phyloP scores from a whole-genome alignment of 2,329 filamentous ascomycete species.

The Venturia asperata region DNA sequence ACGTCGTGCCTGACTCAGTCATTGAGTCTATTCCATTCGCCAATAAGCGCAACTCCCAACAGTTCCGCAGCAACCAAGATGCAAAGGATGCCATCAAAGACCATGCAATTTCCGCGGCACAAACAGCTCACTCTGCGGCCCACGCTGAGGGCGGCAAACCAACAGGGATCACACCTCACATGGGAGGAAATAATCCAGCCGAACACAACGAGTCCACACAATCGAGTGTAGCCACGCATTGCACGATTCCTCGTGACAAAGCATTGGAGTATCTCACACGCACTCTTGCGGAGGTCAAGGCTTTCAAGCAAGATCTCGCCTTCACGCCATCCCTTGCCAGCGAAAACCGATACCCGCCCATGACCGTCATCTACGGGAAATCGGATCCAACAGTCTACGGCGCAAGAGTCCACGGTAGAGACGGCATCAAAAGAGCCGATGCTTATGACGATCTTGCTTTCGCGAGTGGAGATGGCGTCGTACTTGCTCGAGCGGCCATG shows the following conservation, averaged over 20 bases:
- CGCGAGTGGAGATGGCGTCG: conserved; percentile 81
- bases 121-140: conserved; percentile 19
- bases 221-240: conserved; percentile 31
- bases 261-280: conserved; percentile 64
- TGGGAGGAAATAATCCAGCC: conserved; percentile 33
- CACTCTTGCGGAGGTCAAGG: conserved; percentile 62
- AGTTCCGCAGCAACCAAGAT: conserved; percentile 27
- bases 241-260: conserved; percentile 48
- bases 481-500: conserved; percentile 79
- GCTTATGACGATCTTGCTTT: conserved; percentile 84
- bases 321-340: conserved; percentile 53
- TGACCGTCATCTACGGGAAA: conserved; percentile 80
- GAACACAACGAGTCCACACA: conserved; percentile 22
- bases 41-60: conserved; percentile 31
- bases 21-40: conserved; percentile 18
- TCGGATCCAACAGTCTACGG: conserved; percentile 78
- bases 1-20: conserved; percentile 37
- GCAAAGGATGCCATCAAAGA: conserved; percentile 18
- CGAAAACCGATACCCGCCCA: conserved; percentile 72
- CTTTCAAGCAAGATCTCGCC: conserved; percentile 68
- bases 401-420: conserved; percentile 63
- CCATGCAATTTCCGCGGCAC: background rate
- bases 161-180: conserved; percentile 42
- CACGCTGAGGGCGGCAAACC: conserved; percentile 28
- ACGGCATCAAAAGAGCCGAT: conserved; percentile 67